Conservation (phyloP, 75 land plant genomes). For the Cupressus sempervirens region DNA sequence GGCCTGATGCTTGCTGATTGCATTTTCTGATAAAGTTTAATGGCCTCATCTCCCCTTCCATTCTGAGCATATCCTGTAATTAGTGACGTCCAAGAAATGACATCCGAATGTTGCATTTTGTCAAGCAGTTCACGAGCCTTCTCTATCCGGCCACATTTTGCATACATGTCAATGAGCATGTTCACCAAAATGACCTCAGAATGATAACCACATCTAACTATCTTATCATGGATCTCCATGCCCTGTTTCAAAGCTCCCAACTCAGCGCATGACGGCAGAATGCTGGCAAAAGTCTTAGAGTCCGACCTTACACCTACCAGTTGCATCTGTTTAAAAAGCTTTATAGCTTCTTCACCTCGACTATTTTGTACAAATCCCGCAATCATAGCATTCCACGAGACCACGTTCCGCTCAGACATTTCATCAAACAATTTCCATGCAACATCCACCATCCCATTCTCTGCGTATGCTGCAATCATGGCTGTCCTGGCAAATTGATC, state of each 20-base stretch:
- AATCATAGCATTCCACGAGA: constrained; percentile 25
- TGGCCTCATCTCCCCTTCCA: constrained; percentile 15
- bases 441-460: constrained; percentile 8
- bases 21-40: constrained; percentile 29
- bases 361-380: constrained; percentile 27
- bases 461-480: constrained; percentile 8
- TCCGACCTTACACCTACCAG: constrained; percentile 17
- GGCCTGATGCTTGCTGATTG: constrained; percentile 31
- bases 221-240: constrained; percentile 8
- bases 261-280: neutral
- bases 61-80: constrained; percentile 23
- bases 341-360: constrained; percentile 16
- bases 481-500: constrained; percentile 5
- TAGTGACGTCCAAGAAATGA: constrained; percentile 55
- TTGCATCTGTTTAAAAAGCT: constrained; percentile 20
- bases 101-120: constrained; percentile 22
- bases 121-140: constrained; percentile 24
- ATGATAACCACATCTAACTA: neutral
- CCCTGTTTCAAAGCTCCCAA: constrained; percentile 7
- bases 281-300: constrained; percentile 1
- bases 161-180: constrained; percentile 46
- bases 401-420: constrained; percentile 14
- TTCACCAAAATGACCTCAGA: constrained; percentile 12
- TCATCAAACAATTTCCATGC: constrained; percentile 6
- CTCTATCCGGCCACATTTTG: constrained; percentile 29